Evolutionary conservation across 1,284 basidiomycete genomes (phyloP), one percentile per base, ranked within the genome.

Genomic region (Trichosporon ovoides): DNA sequence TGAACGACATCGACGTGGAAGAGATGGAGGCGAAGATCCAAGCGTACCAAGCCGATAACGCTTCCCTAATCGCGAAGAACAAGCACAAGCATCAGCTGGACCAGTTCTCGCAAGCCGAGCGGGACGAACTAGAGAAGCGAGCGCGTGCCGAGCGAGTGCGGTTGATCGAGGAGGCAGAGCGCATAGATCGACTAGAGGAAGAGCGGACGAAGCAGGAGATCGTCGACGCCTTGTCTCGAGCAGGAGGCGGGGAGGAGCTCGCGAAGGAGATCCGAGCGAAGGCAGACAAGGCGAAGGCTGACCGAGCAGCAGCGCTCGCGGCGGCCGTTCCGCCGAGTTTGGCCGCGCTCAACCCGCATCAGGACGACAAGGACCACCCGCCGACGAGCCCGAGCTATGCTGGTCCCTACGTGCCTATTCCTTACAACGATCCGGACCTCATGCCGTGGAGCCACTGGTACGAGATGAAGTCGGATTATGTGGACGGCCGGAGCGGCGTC

Each of bases 1-100:
- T 98, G 62, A 88, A 98, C 70, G 87, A 92, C 57, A 84, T 94
- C 52, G 88, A 98, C 68, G 75, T 94, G n/a, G 78, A 83, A 14
- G 81, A 86, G 65, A 97, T 93, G 0, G 91, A 98, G 79, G 85
- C 84, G 10, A 85, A 87, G 37, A 89, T 98, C 56, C 82, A 84
- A 2, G 82, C 82, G 53, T 93, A 91, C 75, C 85, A 88, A 52
- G 82, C 82, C 22, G 87, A 89, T 64, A 96, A 96, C 70, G 87
- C 87, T 2, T 81, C 84, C 0, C 76, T 87, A 28, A 95, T 91
- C 58, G 86, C 89, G 78, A 88, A 33, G 82, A 85, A 72, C 85
- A 89, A 65, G 84, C 88, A 66, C 87, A 92, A 53, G 79, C 81
- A 38, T 83, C 88, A 54, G 79, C 85, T 65, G 48, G 72, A 72